Evolutionary conservation across 225 moss, liverwort and hornwort genomes (phyloP).

Genomic region (Sphagnum contortum): DNA sequence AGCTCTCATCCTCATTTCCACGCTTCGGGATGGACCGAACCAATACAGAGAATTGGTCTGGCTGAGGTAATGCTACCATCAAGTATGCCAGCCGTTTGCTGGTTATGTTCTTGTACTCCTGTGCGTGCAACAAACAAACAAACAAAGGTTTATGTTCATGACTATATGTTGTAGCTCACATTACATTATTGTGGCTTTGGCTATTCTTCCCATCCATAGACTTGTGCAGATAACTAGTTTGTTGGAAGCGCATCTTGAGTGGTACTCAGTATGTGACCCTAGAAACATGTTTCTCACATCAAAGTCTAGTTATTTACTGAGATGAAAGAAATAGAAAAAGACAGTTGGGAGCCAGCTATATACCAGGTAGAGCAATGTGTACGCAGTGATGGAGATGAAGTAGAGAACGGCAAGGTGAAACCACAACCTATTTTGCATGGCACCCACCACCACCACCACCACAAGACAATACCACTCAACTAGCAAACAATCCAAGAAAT

Average conservation of each 20-base stretch:
- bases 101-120: conserved; percentile 67
- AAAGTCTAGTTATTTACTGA: no score
- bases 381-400: conserved; percentile 75
- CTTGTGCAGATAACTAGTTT: no score
- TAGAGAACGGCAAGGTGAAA: conserved; percentile 80
- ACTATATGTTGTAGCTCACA: neutral
- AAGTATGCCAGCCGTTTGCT: conserved; percentile 48
- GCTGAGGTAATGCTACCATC: conserved; percentile 50
- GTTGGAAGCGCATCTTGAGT: no score
- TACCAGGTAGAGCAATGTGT: conserved; percentile 68
- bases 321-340: no score
- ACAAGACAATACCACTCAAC: conserved; percentile 12
- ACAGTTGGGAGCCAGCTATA: neutral
- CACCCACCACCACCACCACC: neutral
- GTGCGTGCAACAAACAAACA: conserved; percentile 6
- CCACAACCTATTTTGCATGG: conserved; percentile 54
- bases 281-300: no score
- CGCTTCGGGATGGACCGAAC: conserved; percentile 72
- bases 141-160: no score
- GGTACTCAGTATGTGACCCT: no score
- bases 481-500: conserved; percentile 17
- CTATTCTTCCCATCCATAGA: no score
- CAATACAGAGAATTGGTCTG: conserved; percentile 87
- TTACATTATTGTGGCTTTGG: no score
- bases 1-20: conserved; percentile 31